These are phyloP conservation scores for Mycena sp. DNA, from an alignment of 1,284 basidiomycete genomes.

Conservation along the genomic window DNA sequence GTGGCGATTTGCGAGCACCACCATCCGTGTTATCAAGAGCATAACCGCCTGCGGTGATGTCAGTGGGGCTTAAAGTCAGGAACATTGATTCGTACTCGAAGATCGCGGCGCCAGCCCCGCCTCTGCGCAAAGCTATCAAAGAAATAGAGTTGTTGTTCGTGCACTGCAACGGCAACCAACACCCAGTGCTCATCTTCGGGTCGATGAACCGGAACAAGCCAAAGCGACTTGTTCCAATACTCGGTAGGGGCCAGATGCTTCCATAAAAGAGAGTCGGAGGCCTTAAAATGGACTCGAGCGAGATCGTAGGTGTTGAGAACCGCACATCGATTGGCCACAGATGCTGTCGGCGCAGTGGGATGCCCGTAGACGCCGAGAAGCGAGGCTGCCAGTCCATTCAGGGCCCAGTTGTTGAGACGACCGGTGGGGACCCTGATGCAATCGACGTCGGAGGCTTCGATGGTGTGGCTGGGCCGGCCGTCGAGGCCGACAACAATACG, in stretches of 20 bases:
- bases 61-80: not conserved
- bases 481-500: not conserved
- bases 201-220: conserved; percentile 22
- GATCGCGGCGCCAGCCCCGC: conserved; percentile 6
- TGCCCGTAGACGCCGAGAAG: not conserved
- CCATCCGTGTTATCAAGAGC: conserved; percentile 13
- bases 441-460: conserved; percentile 21
- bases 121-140: not conserved
- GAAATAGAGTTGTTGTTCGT: not conserved
- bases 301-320: conserved; percentile 2
- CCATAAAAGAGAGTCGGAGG: not conserved
- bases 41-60: conserved; percentile 10
- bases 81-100: not conserved
- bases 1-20: conserved; percentile 14
- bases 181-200: conserved; percentile 21
- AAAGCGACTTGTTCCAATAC: conserved; percentile 12
- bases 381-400: conserved; percentile 9
- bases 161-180: not conserved
- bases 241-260: conserved; percentile 14
- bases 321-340: conserved; percentile 3
- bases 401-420: not conserved
- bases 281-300: not conserved
- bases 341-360: not conserved
- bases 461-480: conserved; percentile 38
- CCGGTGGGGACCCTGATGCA: not conserved